Evolutionary conservation across 805 yeast genomes (phyloP).

Genomic region (Candida ponderosae): DNA sequence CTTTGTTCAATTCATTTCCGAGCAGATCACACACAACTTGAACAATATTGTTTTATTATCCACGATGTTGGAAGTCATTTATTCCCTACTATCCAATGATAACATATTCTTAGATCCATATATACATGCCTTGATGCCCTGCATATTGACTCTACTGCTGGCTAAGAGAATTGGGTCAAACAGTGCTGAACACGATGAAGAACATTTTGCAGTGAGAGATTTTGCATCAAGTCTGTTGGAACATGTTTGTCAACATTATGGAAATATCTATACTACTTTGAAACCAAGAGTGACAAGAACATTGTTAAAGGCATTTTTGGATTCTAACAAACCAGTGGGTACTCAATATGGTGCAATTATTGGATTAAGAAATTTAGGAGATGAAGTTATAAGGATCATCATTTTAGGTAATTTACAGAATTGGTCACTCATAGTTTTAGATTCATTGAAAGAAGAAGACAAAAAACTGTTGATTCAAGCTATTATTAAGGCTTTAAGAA

Average conservation of each 20-base stretch:
- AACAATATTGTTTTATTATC: constrained; percentile 61
- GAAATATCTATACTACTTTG: constrained; percentile 78
- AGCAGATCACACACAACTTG: constrained; percentile 84
- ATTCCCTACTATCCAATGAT: constrained; percentile 74
- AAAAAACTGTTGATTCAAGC: constrained; percentile 39
- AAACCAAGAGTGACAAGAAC: constrained; percentile 94
- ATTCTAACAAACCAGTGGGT: constrained; percentile 74
- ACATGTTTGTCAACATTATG: constrained; percentile 71
- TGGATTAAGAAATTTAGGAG: constrained; percentile 78
- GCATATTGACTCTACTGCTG: constrained; percentile 77
- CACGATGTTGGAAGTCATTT: constrained; percentile 84
- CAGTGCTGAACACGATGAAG: constrained; percentile 23
- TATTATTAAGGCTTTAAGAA: constrained; percentile 46
- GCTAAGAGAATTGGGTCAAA: constrained; percentile 80
- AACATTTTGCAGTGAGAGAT: constrained; percentile 59
- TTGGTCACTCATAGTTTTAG: constrained; percentile 64
- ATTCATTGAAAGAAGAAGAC: constrained; percentile 33
- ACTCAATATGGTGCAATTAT: constrained; percentile 88
- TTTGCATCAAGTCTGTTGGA: constrained; percentile 79
- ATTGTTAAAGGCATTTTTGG: constrained; percentile 81
- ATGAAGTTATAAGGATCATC: constrained; percentile 79
- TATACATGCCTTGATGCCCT: constrained; percentile 96
- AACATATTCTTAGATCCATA: constrained; percentile 90
- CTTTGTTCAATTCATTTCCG: constrained; percentile 92
- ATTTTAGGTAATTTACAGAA: constrained; percentile 76